Conservation (phyloP, 2,329 filamentous ascomycete species). For the Trichoderma hamatum region DNA sequence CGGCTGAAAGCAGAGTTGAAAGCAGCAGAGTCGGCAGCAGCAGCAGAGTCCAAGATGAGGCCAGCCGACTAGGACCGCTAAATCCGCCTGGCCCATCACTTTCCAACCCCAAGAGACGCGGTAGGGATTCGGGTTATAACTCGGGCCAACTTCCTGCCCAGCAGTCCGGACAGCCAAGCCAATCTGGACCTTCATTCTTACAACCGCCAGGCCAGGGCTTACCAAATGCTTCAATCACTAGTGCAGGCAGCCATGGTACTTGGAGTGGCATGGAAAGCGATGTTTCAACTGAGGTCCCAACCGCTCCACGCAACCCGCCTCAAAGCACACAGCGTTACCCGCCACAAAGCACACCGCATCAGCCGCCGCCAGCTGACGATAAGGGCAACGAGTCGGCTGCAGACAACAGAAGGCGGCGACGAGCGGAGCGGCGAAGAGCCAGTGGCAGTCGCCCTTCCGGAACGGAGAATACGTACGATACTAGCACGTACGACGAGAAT, state of each 20-base stretch:
- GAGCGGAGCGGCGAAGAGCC: constrained; percentile 55
- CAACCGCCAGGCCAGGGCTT: constrained; percentile 35
- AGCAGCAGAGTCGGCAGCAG: constrained; percentile 43
- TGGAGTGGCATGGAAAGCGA: constrained; percentile 55
- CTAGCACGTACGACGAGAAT: constrained; percentile 27
- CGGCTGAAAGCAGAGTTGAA: constrained; percentile 51
- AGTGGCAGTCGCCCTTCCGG: constrained; percentile 42
- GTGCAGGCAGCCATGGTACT: constrained; percentile 54
- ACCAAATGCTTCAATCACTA: constrained; percentile 50
- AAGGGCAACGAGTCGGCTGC: constrained; percentile 41
- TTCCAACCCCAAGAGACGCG: constrained; percentile 54
- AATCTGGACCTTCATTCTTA: constrained; percentile 43
- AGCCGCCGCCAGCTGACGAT: constrained; percentile 26
- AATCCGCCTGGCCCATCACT: constrained; percentile 61
- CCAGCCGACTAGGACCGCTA: constrained; percentile 45
- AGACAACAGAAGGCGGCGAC: constrained; percentile 58
- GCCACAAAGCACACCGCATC: background rate
- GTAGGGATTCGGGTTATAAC: constrained; percentile 66
- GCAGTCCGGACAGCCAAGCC: constrained; percentile 42
- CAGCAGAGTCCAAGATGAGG: constrained; percentile 44
- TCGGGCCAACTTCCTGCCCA: constrained; percentile 46
- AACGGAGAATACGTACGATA: constrained; percentile 46
- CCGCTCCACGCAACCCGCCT: background rate
- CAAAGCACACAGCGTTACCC: background rate
- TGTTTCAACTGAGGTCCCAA: background rate